A percentile compares a stretch with the other conserved stretches of the same genome.
Evolutionary conservation across 2,329 filamentous ascomycete genomes (phyloP).

Genomic region (Venturia pyrina): DNA sequence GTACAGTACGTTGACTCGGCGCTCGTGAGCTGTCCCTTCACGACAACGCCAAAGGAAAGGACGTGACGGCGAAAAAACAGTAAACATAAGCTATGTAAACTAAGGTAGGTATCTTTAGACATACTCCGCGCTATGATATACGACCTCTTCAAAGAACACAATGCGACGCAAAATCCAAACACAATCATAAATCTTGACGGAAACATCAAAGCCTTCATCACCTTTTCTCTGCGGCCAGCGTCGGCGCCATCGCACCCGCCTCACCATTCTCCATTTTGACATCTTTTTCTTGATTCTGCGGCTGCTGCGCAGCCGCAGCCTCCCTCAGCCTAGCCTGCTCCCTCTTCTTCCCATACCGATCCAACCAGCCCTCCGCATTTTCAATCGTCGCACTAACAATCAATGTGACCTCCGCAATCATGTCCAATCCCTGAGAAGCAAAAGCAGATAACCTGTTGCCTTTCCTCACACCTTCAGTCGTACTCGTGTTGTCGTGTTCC

Average conservation of each 20-base stretch:
- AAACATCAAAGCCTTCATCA: background rate
- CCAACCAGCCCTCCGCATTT: constrained; percentile 87
- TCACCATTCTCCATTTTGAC: background rate
- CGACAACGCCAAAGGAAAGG: no score
- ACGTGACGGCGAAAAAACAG: background rate
- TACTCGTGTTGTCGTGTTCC: constrained; percentile 17
- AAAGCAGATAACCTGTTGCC: constrained; percentile 75
- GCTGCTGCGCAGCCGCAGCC: background rate
- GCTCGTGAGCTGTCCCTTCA: no score
- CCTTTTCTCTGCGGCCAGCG: background rate
- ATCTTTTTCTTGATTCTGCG: background rate
- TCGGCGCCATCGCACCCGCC: background rate
- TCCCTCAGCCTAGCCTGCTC: background rate
- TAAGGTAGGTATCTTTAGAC: background rate
- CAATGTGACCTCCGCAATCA: constrained; percentile 83
- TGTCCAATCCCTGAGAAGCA: constrained; percentile 82
- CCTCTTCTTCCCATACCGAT: constrained; percentile 48
- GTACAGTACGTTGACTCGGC: no score
- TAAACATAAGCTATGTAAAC: background rate
- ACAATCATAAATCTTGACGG: no score
- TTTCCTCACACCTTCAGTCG: constrained; percentile 39
- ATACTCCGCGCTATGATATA: background rate
- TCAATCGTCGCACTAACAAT: constrained; percentile 83
- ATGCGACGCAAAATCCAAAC: background rate
- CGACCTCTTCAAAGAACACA: background rate